phyloP scores from a whole-genome alignment of 2,329 filamentous ascomycete species.

The Bipolaris bicolor region DNA sequence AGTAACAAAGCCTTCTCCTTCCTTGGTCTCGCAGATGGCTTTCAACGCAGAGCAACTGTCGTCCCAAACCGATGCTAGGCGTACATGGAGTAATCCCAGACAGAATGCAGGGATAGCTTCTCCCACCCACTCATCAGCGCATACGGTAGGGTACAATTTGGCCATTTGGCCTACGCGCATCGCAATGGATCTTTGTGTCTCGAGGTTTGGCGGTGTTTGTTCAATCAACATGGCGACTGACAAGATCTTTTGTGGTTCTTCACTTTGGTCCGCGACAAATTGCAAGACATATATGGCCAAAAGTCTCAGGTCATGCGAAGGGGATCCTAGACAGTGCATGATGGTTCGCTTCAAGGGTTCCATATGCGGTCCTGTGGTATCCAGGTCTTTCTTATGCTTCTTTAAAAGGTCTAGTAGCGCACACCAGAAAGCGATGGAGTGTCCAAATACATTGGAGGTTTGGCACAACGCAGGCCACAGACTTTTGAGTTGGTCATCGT shows the following conservation, averaged over 20 bases:
- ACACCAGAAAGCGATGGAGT: conserved; percentile 50
- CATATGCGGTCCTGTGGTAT: conserved; percentile 61
- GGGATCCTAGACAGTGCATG: conserved; percentile 74
- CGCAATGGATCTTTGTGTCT: conserved; percentile 76
- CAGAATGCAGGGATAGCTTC: conserved; percentile 79
- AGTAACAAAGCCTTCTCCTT: conserved; percentile 75
- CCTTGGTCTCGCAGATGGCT: conserved; percentile 71
- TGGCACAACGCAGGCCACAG: conserved; percentile 71
- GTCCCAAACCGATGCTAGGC: conserved; percentile 85
- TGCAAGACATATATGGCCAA: conserved; percentile 75
- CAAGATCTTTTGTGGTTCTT: conserved; percentile 60
- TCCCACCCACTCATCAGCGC: conserved; percentile 68
- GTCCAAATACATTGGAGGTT: conserved; percentile 69
- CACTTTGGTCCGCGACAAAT: conserved; percentile 58
- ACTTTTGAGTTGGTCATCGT: conserved; percentile 57
- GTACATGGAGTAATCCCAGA: conserved; percentile 87
- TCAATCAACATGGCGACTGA: conserved; percentile 78
- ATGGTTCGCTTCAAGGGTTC: conserved; percentile 69
- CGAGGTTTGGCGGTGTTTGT: conserved; percentile 75
- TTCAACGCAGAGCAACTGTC: conserved; percentile 78
- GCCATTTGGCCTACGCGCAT: conserved; percentile 86
- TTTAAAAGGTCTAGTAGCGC: conserved; percentile 62
- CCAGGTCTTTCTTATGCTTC: conserved; percentile 63
- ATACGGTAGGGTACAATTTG: conserved; percentile 65
- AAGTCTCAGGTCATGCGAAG: conserved; percentile 76